Percentiles rank a stretch among this genome's conserved stretches.
These are phyloP conservation scores for Sechiopsis laciniata DNA, from an alignment of 306 rosid genomes.

Conservation along the genomic window DNA sequence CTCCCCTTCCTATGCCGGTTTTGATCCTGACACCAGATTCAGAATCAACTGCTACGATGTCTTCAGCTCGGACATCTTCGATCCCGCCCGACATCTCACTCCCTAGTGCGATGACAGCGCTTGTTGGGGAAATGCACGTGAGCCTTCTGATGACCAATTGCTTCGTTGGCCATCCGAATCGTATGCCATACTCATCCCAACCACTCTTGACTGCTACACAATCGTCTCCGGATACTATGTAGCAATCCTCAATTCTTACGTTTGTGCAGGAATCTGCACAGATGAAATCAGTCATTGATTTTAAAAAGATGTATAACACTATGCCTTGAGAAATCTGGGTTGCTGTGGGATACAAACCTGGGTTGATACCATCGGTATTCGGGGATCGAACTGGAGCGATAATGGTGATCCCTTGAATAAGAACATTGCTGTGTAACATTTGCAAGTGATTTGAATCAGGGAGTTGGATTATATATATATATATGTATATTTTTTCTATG, in stretches of 20 bases:
- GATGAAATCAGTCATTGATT: background rate
- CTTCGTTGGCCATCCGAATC: slow-evolving; percentile 37
- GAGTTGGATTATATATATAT: background rate
- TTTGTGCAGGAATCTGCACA: slow-evolving; percentile 46
- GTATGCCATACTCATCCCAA: slow-evolving; percentile 49
- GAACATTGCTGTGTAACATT: slow-evolving; percentile 31
- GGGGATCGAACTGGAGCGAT: slow-evolving; percentile 46
- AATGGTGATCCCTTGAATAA: slow-evolving; percentile 42
- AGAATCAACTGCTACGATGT: slow-evolving; percentile 34
- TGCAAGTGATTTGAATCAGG: background rate
- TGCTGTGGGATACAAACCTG: slow-evolving; percentile 27
- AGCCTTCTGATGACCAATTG: slow-evolving; percentile 39
- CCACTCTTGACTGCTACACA: slow-evolving; percentile 51
- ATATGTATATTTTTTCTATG: background rate
- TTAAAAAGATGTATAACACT: background rate
- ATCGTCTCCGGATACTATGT: slow-evolving; percentile 45
- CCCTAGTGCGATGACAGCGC: slow-evolving; percentile 42
- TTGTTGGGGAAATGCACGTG: slow-evolving; percentile 43
- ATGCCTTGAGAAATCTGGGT: no score
- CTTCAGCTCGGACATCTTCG: slow-evolving; percentile 41
- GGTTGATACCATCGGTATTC: slow-evolving; percentile 47
- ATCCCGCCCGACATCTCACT: slow-evolving; percentile 51
- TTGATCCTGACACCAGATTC: slow-evolving; percentile 50
- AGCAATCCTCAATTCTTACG: slow-evolving; percentile 44
- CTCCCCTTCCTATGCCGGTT: slow-evolving; percentile 42